Percentiles rank a stretch among this genome's conserved stretches.
These are phyloP conservation scores for Apiotrichum laibachii DNA, from an alignment of 1,284 basidiomycete genomes.

Conservation along the genomic window DNA sequence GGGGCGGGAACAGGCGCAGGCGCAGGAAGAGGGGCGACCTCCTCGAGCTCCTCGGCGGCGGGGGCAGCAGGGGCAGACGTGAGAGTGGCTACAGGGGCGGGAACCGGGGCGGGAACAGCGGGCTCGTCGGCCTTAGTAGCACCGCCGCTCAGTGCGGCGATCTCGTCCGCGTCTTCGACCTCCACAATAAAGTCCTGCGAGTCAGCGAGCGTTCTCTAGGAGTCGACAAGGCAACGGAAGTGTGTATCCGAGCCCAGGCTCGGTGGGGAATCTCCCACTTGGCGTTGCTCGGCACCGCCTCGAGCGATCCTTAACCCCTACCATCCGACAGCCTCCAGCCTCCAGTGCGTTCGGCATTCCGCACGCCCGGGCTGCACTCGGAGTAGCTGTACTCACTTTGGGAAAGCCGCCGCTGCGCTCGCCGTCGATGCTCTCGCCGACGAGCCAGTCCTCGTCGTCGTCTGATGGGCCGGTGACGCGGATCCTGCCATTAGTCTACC, in stretches of 20 bases:
- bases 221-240: not conserved
- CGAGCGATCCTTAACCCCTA: too few relatives aligned
- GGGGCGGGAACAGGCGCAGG: not conserved
- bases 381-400: conserved; percentile 29
- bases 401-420: conserved; percentile 48
- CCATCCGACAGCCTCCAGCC: too few relatives aligned
- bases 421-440: conserved; percentile 49
- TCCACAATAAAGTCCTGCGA: conserved; percentile 41
- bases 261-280: too few relatives aligned
- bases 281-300: too few relatives aligned
- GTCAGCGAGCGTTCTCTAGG: conserved; percentile 10
- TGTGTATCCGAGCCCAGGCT: too few relatives aligned
- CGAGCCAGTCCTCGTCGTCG: conserved; percentile 51
- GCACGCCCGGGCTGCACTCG: too few relatives aligned
- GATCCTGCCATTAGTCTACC: conserved; percentile 34
- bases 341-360: too few relatives aligned
- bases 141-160: not conserved
- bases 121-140: not conserved
- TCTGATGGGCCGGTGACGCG: conserved; percentile 47
- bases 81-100: conserved; percentile 3
- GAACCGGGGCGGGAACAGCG: conserved; percentile 17
- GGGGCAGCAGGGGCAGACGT: conserved; percentile 53
- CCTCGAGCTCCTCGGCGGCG: conserved; percentile 12
- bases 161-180: conserved; percentile 29
- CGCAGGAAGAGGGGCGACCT: not conserved